Evolutionary conservation across 495 filamentous ascomycete species (phyloP), one percentile per base, ranked within the genome.

Genomic region (Aspergillus ellipticus): DNA sequence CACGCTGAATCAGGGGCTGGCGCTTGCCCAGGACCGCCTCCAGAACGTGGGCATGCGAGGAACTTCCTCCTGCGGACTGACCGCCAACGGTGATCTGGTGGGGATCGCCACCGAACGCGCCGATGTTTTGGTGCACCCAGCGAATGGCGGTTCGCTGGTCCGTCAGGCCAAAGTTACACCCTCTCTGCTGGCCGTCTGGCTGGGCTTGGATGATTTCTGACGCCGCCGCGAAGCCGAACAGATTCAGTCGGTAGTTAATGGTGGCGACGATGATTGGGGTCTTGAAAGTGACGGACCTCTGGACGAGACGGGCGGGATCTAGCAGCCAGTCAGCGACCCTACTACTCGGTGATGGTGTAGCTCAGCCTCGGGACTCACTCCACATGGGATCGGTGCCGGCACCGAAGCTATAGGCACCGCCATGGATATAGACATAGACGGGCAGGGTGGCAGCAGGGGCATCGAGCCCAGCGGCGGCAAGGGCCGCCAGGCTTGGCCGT

Each of bases 81-180:
- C 58, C 60, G 16, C 51, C 57, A 19, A 71, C 59, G 26, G 66
- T 71, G 51, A 73, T 65, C n/a, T 53, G 45, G 19, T 50, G 53
- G 1, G 57, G 55, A 42, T 70, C 67, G 16, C 66, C 74, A 46
- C 69, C 69, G 45, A 70, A 73, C 13, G 55, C 48, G 8, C 42
- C 51, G n/a, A 65, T 66, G 54, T 72, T 66, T 17, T 63, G 50
- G 17, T 42, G 59, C 43, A 68, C 55, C 67, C 67, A 72, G 37
- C 64, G 53, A 13, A 72, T 56, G 21, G 66, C 72, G 19, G 64
- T 42, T 13, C 61, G 57, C 50, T 70, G 67, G 29, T 72, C 68
- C 6, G 56, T 47, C 10, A 71, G 56, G 16, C 64, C 68, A 28
- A 67, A 35, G 35, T 71, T 71, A 5, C 26, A 31, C 8, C 47